A percentile compares a stretch with the other conserved stretches of the same genome.
Conservation (phyloP, 106 monocot genomes). For the Ottelia alismoides region DNA sequence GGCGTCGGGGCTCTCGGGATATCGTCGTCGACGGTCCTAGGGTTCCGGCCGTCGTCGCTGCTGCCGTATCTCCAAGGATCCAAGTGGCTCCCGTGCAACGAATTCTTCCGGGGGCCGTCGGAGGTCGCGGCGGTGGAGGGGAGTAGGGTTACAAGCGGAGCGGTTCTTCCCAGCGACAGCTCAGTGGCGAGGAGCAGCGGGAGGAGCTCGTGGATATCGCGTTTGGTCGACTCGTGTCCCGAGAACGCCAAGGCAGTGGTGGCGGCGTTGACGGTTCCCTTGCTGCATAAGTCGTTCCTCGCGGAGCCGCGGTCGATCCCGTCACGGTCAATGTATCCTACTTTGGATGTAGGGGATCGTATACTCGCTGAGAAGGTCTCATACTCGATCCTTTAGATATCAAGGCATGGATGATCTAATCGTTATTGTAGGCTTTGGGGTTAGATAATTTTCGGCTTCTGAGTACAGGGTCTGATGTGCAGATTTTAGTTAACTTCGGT, state of each 20-base stretch:
- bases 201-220: conserved; percentile 10
- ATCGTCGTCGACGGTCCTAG: conserved; percentile 36
- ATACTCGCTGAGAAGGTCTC: conserved; percentile 29
- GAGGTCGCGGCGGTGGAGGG: conserved; percentile 5
- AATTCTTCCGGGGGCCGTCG: conserved; percentile 31
- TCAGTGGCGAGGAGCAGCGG: conserved; percentile 1
- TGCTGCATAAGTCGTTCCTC: conserved; percentile 21
- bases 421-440: not conserved
- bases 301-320: conserved; percentile 26
- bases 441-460: no score
- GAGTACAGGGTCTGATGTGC: no score
- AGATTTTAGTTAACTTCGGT: no score
- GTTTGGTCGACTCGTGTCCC: conserved; percentile 9
- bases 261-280: conserved; percentile 17
- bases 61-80: conserved; percentile 45
- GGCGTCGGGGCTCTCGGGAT: conserved; percentile 30
- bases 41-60: conserved; percentile 47
- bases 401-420: not conserved
- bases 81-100: conserved; percentile 93
- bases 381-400: not conserved
- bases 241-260: conserved; percentile 18
- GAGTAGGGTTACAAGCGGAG: not conserved
- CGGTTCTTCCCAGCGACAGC: conserved; percentile 4
- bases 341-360: conserved; percentile 22
- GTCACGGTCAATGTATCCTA: conserved; percentile 24